These are phyloP conservation scores for Trichoderma polysporum DNA, from an alignment of 2,329 filamentous ascomycete genomes.

Conservation along the genomic window DNA sequence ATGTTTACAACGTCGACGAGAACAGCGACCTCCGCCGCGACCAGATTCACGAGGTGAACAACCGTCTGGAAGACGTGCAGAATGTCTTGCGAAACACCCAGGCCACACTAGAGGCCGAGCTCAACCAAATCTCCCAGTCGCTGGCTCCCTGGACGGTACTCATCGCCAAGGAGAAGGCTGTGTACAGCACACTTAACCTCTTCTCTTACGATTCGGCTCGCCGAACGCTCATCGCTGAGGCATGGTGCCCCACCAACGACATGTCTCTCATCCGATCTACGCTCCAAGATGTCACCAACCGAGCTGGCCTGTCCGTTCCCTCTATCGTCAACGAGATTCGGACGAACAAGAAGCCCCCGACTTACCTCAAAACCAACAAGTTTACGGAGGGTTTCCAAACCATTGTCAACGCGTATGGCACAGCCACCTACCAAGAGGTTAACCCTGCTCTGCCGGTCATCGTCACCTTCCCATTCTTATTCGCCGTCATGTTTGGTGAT, in stretches of 20 bases:
- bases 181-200: constrained; percentile 91
- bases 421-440: constrained; percentile 94
- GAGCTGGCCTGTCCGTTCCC: constrained; percentile 91
- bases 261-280: constrained; percentile 87
- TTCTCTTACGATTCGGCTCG: constrained; percentile 96
- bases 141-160: constrained; percentile 97
- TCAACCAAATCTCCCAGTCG: constrained; percentile 89
- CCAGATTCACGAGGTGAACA: constrained; percentile 97
- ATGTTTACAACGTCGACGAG: constrained; percentile 95
- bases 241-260: constrained; percentile 93
- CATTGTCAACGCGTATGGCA: constrained; percentile 98
- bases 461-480: constrained; percentile 98
- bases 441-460: constrained; percentile 95
- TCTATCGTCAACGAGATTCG: constrained; percentile 98
- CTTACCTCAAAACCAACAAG: constrained; percentile 97
- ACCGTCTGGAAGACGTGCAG: constrained; percentile 81
- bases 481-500: constrained; percentile 99
- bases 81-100: constrained; percentile 95
- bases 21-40: constrained; percentile 93
- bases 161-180: constrained; percentile 96
- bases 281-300: constrained; percentile 93
- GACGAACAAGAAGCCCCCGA: constrained; percentile 96
- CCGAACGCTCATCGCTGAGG: constrained; percentile 95
- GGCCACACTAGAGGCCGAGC: constrained; percentile 86
- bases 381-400: constrained; percentile 98